Percentiles rank a stretch among this genome's conserved stretches.
phyloP scores from a whole-genome alignment of 2,329 filamentous ascomycete genomes.

The Sarocladiaceae sp. region DNA sequence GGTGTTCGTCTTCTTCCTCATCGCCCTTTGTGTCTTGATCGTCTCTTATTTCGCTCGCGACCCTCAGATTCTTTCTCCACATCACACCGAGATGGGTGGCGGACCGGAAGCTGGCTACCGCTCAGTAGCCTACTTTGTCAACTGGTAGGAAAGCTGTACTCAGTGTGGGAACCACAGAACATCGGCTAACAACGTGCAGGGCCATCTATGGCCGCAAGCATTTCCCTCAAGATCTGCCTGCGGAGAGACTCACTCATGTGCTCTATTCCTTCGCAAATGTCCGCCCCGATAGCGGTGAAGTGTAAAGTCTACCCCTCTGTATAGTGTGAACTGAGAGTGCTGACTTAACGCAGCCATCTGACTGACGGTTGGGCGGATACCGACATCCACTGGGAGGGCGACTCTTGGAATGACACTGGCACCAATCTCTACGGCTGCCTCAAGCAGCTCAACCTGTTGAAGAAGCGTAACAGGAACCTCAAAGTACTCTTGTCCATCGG shows the following conservation, averaged over 20 bases:
- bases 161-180: background rate
- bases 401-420: conserved; percentile 66
- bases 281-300: conserved; percentile 72
- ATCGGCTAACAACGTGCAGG: conserved; percentile 32
- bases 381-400: conserved; percentile 70
- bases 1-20: background rate
- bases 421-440: conserved; percentile 84
- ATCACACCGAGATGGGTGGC: conserved; percentile 32
- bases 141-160: conserved; percentile 44
- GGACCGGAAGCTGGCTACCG: conserved; percentile 49
- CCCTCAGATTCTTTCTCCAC: background rate
- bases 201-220: conserved; percentile 85
- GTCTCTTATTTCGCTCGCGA: background rate
- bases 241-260: conserved; percentile 78
- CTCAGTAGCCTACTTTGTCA: conserved; percentile 69
- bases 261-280: conserved; percentile 92
- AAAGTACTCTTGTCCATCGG: conserved; percentile 85
- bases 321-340: conserved; percentile 3
- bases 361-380: conserved; percentile 63
- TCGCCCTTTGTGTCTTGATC: background rate
- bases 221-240: conserved; percentile 78
- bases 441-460: conserved; percentile 84
- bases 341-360: conserved; percentile 33
- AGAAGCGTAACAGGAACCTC: conserved; percentile 74
- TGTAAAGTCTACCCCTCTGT: conserved; percentile 40